Base-by-base conservation (phyloP, 805 yeast genomes). In the Metschnikowia henanensis region DNA sequence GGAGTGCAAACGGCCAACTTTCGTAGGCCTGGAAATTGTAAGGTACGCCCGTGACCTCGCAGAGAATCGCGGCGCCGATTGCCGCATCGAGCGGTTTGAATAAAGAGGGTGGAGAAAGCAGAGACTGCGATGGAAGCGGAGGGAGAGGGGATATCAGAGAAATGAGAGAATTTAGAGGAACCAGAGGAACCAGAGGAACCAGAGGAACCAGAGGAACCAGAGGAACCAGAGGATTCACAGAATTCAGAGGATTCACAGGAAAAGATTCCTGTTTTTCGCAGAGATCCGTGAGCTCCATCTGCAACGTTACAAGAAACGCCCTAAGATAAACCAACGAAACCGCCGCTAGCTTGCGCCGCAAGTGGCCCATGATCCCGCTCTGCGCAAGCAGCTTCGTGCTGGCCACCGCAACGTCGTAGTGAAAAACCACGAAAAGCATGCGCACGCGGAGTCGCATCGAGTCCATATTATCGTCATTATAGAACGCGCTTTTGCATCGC, bases 391-490 rank as follows among this genome's bases (percentile, higher is more conserved):
- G 20, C 17, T 8, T 10, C n/a, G 12, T n/a, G 30, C 20, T 19
- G 17, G 19, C 22, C 22, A 23, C 23, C n/a, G 25, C 30, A 9
- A 3, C 10, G 6, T 42, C 45, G 20, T 30, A 44, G 23, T 30
- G 23, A 10, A 45, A 17, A 30, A 43, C 22, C 9, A 43, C 37
- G 9, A 28, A 9, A 3, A 50, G 39, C 21, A 47, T 28, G 13
- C 20, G 39, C 3, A 52, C 56, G n/a, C 73, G 55, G 5, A 62
- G 38, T 8, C 22, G 22, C 62, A 66, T 59, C 1, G 70, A 63
- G 29, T 57, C 60, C 41, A 52, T 30, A 43, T 60, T 62, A 43
- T 64, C 70, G 43, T 52, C 50, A 33, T 30, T 52, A 9, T 48
- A 48, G 6, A 39, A 22, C 12, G 33, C 23, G 10, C 31, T 41